Conservation (phyloP, 1,139 yeast genomes). For the Magnusiomyces sp. region DNA sequence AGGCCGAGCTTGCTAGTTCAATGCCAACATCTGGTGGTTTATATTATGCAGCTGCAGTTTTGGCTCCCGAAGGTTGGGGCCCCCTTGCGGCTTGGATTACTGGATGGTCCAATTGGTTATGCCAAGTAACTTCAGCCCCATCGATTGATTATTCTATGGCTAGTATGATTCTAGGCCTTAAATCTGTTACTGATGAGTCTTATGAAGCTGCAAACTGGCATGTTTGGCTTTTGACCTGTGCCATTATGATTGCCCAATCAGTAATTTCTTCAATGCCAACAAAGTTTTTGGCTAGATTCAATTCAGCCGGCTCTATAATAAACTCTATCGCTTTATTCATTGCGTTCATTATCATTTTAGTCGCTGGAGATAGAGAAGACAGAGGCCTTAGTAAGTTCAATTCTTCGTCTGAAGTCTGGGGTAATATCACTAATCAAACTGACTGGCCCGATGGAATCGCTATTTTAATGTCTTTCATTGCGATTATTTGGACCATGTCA, state of each 20-base stretch:
- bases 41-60: slow-evolving; percentile 46
- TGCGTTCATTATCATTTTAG: slow-evolving; percentile 50
- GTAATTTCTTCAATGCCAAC: slow-evolving; percentile 36
- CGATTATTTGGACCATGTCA: slow-evolving; percentile 69
- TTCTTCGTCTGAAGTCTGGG: slow-evolving; percentile 46
- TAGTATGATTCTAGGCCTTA: slow-evolving; percentile 49
- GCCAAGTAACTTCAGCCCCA: slow-evolving; percentile 52
- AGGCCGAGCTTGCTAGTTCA: slow-evolving; percentile 48
- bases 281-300: slow-evolving; percentile 48
- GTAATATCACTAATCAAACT: slow-evolving; percentile 46
- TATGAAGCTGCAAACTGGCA: slow-evolving; percentile 45
- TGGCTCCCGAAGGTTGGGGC: slow-evolving; percentile 45
- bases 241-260: slow-evolving; percentile 45
- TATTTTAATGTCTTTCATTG: slow-evolving; percentile 51
- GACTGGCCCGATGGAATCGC: slow-evolving; percentile 63
- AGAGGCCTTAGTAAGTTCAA: slow-evolving; percentile 46
- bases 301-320: slow-evolving; percentile 43
- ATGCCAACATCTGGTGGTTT: slow-evolving; percentile 65
- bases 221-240: slow-evolving; percentile 43
- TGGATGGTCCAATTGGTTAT: slow-evolving; percentile 52
- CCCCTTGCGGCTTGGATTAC: slow-evolving; percentile 52
- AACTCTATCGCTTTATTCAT: slow-evolving; percentile 45
- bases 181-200: slow-evolving; percentile 29
- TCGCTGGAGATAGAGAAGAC: slow-evolving; percentile 39
- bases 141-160: slow-evolving; percentile 58